These are phyloP conservation scores for Colletotrichum brevisporum DNA, from an alignment of 2,329 filamentous ascomycete species.

Conservation along the genomic window DNA sequence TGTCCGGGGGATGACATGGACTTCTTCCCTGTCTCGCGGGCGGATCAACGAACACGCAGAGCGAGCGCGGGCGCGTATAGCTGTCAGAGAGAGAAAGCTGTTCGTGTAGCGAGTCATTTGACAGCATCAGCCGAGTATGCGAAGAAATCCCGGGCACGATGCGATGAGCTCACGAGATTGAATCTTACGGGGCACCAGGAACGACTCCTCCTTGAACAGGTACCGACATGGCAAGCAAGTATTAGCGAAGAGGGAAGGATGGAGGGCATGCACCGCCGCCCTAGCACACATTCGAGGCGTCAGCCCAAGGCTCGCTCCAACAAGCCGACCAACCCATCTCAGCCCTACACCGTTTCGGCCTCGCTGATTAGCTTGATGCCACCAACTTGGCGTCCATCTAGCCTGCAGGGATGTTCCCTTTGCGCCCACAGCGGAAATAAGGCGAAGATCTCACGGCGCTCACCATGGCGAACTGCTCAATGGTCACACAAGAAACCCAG, in stretches of 20 bases:
- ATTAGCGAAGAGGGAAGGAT: not conserved
- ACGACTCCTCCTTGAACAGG: not conserved
- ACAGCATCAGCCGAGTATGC: not conserved
- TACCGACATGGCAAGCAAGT: not conserved
- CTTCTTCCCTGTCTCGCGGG: not conserved
- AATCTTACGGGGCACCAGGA: too few relatives aligned
- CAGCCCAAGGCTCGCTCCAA: not conserved
- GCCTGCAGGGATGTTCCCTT: constrained; percentile 22
- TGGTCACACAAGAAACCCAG: not conserved
- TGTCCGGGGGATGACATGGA: not conserved
- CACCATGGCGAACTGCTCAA: constrained; percentile 20
- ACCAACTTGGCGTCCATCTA: constrained; percentile 31
- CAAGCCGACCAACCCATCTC: constrained; percentile 10
- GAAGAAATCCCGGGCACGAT: not conserved
- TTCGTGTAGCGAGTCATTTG: constrained; percentile 27
- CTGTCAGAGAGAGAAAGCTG: not conserved
- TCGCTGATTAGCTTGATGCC: constrained; percentile 26
- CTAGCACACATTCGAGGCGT: constrained; percentile 16
- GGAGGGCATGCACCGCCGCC: constrained; percentile 2
- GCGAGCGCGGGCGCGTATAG: not conserved
- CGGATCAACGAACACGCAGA: not conserved
- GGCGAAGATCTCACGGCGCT: constrained; percentile 23
- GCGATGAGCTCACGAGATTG: not conserved
- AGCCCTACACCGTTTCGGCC: constrained; percentile 39
- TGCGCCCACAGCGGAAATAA: constrained; percentile 13